Base-by-base conservation (phyloP, 2,329 filamentous ascomycete species). In the Scedosporium apiospermum region DNA sequence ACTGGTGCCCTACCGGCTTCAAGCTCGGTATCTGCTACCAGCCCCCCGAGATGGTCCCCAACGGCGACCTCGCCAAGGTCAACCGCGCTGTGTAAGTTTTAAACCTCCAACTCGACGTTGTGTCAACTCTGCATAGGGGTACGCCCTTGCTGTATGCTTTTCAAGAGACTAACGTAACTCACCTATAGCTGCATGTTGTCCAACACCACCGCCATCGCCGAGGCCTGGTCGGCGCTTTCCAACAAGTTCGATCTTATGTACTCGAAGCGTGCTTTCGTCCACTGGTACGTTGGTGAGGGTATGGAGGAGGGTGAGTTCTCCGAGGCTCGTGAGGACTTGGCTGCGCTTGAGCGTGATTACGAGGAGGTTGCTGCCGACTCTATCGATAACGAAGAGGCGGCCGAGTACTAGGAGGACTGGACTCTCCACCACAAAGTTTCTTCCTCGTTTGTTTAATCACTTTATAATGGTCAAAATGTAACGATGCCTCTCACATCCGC, bases 1-100 rank as follows among this genome's bases (percentile, higher is more conserved):
- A 99, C 82, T 99, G 95, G 95, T 99, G 95, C 87, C 95, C 95
- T 65, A 99, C 95, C 78, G 95, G 95, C 70, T 99, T 99, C 89
- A 99, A 99, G 90, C 91, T 99, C 70, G 95, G 95, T 85, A 99
- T 99, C 84, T 97, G 93, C 90, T 98, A 96, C 88, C 93, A 98
- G 84, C 90, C 93, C 74, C 93, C 93, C 69, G 87, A 96, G 82
- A 89, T 90, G 80, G 93, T 98, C 63, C 95, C 92, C 73, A 96
- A 97, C 80, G 93, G 93, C 72, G 95, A 98, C 75, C 86, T 98
- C 67, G 93, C 95, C 78, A 95, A 96, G 85, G 93, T 97, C 78
- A 91, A 93, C 86, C 93, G 95, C 74, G 93, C 93, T 79, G 93
- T 98, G 88, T 92, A 91, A 82, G 89, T 89, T 67, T 61, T 16